Percentiles rank a stretch among this genome's conserved stretches.
Conservation (phyloP, 2,329 filamentous ascomycete genomes). For the Drechslera avenae region DNA sequence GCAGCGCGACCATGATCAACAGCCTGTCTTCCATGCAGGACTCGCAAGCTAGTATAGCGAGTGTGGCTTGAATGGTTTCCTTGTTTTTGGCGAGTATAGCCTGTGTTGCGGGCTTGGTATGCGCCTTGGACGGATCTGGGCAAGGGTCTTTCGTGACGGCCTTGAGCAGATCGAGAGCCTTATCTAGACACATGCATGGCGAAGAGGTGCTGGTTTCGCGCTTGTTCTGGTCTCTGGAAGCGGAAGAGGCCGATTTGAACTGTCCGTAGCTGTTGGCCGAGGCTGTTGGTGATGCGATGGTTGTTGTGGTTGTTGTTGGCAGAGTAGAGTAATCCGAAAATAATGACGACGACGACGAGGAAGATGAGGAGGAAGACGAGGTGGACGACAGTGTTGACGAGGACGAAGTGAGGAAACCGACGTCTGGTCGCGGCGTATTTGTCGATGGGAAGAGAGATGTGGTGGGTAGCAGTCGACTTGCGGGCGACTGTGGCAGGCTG, state of each 20-base stretch:
- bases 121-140: not conserved
- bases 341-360: not conserved
- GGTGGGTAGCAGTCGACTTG: slow-evolving; percentile 2
- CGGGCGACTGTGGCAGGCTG: not conserved
- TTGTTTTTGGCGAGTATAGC: slow-evolving; percentile 8
- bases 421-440: not conserved
- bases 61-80: slow-evolving; percentile 5
- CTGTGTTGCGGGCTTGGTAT: not conserved
- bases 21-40: slow-evolving; percentile 4
- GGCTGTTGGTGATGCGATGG: not conserved
- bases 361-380: not conserved
- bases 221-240: not conserved
- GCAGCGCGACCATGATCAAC: slow-evolving; percentile 6
- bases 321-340: not conserved
- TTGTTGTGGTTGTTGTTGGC: not conserved
- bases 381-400: not conserved
- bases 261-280: not conserved
- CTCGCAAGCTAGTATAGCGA: slow-evolving; percentile 2
- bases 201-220: not conserved
- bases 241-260: not conserved
- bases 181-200: slow-evolving; percentile 7
- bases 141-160: slow-evolving; percentile 3
- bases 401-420: not conserved
- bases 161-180: slow-evolving; percentile 11
- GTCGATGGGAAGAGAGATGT: not conserved